Conservation (phyloP, 1,284 basidiomycete genomes). For the Phellopilus nigrolimitatus region DNA sequence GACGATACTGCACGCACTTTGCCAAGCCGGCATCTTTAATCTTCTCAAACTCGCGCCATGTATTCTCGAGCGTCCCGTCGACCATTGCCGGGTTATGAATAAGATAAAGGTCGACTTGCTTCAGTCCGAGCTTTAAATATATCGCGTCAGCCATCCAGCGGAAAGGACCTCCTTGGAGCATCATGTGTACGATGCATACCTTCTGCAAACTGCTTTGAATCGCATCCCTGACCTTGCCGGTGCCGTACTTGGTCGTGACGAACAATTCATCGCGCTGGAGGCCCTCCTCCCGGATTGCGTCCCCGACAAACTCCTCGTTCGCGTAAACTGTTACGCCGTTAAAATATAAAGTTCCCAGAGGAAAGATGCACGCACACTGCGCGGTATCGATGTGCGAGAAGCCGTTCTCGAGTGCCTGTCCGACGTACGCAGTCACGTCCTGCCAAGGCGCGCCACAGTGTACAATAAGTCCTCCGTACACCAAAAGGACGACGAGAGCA, state of each 20-base stretch:
- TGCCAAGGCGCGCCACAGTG: conserved; percentile 6
- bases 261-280: conserved; percentile 44
- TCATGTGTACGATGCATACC: conserved; percentile 28
- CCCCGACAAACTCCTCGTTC: conserved; percentile 48
- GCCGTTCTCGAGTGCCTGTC: conserved; percentile 29
- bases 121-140: too few species aligned
- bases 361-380: conserved; percentile 19
- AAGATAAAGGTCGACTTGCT: too few species aligned
- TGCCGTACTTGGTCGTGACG: conserved; percentile 58
- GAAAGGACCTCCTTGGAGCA: too few species aligned
- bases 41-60: too few species aligned
- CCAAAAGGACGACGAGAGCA: not conserved
- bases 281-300: conserved; percentile 46
- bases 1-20: too few species aligned
- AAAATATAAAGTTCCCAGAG: not conserved
- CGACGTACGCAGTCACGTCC: conserved; percentile 36
- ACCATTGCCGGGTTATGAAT: too few species aligned
- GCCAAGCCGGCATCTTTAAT: too few species aligned
- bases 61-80: too few species aligned
- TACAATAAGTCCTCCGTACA: not conserved
- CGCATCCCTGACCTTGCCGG: conserved; percentile 36
- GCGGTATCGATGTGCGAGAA: conserved; percentile 31
- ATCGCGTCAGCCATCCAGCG: too few species aligned
- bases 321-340: conserved; percentile 39
- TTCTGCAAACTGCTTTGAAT: conserved; percentile 37